Evolutionary conservation across 768 basidiomycete species (phyloP).

Genomic region (Trametes gibbosa): DNA sequence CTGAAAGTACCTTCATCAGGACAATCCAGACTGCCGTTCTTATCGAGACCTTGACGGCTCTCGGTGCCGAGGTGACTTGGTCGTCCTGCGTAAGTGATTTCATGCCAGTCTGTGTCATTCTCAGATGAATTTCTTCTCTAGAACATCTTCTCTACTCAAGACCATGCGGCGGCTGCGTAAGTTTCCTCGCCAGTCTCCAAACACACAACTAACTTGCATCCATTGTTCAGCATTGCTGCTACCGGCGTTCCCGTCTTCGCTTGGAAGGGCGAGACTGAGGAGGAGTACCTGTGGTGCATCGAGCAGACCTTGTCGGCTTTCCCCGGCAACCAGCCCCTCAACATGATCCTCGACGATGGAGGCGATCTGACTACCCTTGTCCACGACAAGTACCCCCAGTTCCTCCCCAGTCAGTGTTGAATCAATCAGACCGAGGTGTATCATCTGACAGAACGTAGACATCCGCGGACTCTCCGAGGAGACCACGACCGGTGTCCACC

Average conservation of each 20-base stretch:
- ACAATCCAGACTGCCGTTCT: constrained; percentile 98
- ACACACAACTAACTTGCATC: neutral
- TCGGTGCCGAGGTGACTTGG: constrained; percentile 98
- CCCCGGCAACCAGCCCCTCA: constrained; percentile 75
- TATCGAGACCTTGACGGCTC: constrained; percentile 93
- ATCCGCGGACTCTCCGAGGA: constrained; percentile 97
- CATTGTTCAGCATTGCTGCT: constrained; percentile 76
- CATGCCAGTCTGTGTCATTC: neutral
- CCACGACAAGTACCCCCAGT: constrained; percentile 95
- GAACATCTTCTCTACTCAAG: constrained; percentile 99
- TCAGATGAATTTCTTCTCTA: constrained; percentile 28
- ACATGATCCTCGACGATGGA: constrained; percentile 99
- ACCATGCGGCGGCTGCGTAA: constrained; percentile 97
- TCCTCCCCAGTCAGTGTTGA: constrained; percentile 56
- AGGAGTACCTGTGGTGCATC: constrained; percentile 98
- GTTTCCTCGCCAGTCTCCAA: constrained; percentile 29
- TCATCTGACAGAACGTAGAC: constrained; percentile 39
- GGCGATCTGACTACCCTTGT: constrained; percentile 94
- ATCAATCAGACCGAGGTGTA: neutral
- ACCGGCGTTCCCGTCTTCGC: constrained; percentile 98
- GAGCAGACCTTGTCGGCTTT: constrained; percentile 94
- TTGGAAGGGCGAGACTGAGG: constrained; percentile 99
- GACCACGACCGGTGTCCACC: constrained; percentile 99
- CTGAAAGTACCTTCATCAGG: constrained; percentile 45
- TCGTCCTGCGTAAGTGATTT: constrained; percentile 80